Evolutionary conservation across 768 basidiomycete species (phyloP).

Genomic region (Calocybe indica): DNA sequence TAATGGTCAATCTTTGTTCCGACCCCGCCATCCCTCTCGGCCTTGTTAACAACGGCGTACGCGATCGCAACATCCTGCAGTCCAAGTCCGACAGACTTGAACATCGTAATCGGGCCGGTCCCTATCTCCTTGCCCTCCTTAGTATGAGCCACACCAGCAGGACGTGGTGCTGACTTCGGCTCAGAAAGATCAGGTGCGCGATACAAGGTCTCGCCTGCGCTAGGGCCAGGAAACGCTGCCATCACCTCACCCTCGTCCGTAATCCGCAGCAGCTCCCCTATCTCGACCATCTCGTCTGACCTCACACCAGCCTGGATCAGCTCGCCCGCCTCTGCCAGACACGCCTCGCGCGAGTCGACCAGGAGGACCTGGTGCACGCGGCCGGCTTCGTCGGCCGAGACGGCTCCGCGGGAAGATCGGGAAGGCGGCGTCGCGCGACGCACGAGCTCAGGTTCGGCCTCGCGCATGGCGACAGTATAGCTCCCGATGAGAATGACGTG

Average conservation of each 20-base stretch:
- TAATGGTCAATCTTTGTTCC: slow-evolving; percentile 47
- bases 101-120: slow-evolving; percentile 58
- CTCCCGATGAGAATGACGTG: slow-evolving; percentile 79
- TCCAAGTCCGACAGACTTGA: slow-evolving; percentile 86
- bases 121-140: slow-evolving; percentile 1
- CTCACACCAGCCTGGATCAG: slow-evolving; percentile 50
- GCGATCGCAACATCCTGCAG: slow-evolving; percentile 87
- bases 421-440: slow-evolving; percentile 31
- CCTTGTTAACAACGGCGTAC: slow-evolving; percentile 56
- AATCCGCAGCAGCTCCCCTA: slow-evolving; percentile 54
- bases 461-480: slow-evolving; percentile 77
- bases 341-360: slow-evolving; percentile 73
- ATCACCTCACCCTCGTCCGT: slow-evolving; percentile 8
- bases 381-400: neutral
- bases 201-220: too few species aligned
- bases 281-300: slow-evolving; percentile 45
- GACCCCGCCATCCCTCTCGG: slow-evolving; percentile 38
- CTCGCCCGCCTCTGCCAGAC: slow-evolving; percentile 77
- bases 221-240: too few species aligned
- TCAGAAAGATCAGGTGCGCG: too few species aligned
- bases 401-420: neutral
- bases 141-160: neutral
- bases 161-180: too few species aligned
- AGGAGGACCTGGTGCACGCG: slow-evolving; percentile 33
- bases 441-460: slow-evolving; percentile 59